Percentiles rank a stretch among this genome's conserved stretches.
Evolutionary conservation across 1,284 basidiomycete species (phyloP).

Genomic region (Apiotrichum porosum): DNA sequence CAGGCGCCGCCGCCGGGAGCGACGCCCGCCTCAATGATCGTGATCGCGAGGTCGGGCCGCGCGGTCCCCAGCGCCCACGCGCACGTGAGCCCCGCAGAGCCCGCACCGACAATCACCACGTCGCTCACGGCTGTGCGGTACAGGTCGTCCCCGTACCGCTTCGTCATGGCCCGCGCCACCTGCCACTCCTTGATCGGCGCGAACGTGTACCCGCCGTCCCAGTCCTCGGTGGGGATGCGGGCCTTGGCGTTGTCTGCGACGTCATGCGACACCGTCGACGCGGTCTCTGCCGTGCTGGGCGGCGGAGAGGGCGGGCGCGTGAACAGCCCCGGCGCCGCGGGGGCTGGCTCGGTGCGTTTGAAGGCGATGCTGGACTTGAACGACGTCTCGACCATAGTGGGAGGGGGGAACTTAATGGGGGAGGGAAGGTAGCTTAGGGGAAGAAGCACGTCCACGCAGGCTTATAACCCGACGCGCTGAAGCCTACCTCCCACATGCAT

Average conservation of each 20-base stretch:
- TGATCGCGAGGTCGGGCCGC: conserved; percentile 71
- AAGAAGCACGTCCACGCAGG: no score
- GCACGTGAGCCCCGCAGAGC: conserved; percentile 71
- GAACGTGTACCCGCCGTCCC: conserved; percentile 58
- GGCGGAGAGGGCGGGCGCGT: conserved; percentile 18
- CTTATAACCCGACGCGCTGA: no score
- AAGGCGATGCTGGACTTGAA: conserved; percentile 28
- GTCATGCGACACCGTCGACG: conserved; percentile 38
- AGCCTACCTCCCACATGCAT: no score
- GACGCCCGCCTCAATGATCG: conserved; percentile 75
- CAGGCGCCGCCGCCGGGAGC: conserved; percentile 68
- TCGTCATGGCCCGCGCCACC: conserved; percentile 73
- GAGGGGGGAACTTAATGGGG: no score
- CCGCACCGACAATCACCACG: conserved; percentile 73
- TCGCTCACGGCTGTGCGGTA: conserved; percentile 47
- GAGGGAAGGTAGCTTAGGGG: no score
- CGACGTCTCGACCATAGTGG: conserved; percentile 1
- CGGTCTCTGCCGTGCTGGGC: conserved; percentile 3
- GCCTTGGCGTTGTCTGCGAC: conserved; percentile 52
- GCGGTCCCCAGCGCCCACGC: conserved; percentile 66
- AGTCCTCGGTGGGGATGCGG: background rate
- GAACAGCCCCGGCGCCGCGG: no score
- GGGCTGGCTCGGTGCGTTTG: conserved; percentile 13
- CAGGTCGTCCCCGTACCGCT: conserved; percentile 53
- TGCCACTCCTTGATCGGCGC: conserved; percentile 70